Percentiles rank a stretch among this genome's conserved stretches.
phyloP scores from a whole-genome alignment of 345 rosid genomes.

The Populus deltoides region DNA sequence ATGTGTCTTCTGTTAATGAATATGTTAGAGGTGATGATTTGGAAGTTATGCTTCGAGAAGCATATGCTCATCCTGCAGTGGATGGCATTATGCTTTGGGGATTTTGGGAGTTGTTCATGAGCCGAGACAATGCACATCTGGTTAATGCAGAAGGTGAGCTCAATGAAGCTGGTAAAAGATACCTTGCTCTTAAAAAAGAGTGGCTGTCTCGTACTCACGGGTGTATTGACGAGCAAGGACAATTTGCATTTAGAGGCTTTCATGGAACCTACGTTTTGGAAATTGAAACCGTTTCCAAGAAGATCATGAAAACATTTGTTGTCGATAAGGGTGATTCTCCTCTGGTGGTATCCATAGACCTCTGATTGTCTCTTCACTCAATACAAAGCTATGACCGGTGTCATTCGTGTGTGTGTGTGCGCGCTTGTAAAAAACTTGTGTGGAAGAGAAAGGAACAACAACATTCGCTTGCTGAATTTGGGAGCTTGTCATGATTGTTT shows the following conservation, averaged over 20 bases:
- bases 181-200: conserved; percentile 63
- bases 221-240: conserved; percentile 49
- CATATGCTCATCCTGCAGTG: conserved; percentile 84
- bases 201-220: conserved; percentile 65
- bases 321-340: conserved; percentile 69
- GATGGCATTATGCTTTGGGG: conserved; percentile 99
- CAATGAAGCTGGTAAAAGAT: conserved; percentile 75
- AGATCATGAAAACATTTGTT: conserved; percentile 46
- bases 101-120: conserved; percentile 94
- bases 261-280: conserved; percentile 70
- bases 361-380: conserved; percentile 21
- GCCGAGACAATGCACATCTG: conserved; percentile 68
- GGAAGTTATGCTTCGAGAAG: conserved; percentile 92
- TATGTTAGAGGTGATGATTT: conserved; percentile 86
- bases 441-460: background rate
- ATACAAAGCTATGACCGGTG: background rate
- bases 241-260: conserved; percentile 69
- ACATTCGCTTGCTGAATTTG: background rate
- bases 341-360: conserved; percentile 45
- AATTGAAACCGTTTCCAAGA: conserved; percentile 38
- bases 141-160: conserved; percentile 90
- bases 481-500: background rate
- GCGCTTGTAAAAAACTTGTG: background rate
- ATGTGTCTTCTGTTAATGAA: conserved; percentile 78
- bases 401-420: background rate